phyloP scores from a whole-genome alignment of 495 filamentous ascomycete genomes.

The Aspergillus nanangensis region DNA sequence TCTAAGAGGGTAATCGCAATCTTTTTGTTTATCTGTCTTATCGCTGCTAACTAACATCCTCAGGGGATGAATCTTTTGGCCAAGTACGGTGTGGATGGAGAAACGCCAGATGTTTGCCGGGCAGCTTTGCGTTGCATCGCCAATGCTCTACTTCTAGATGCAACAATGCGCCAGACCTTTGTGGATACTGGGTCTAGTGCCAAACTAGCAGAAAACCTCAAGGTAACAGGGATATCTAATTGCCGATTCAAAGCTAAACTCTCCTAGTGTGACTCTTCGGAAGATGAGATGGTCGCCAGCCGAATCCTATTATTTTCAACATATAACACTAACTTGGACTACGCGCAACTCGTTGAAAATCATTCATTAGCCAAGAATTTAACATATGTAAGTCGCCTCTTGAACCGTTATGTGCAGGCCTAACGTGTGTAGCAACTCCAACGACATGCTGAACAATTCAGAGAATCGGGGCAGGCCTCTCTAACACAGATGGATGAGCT shows the following conservation, averaged over 20 bases:
- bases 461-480: conserved; percentile 36
- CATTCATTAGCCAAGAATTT: conserved; percentile 68
- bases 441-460: conserved; percentile 61
- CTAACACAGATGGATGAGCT: conserved; percentile 66
- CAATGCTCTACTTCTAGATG: conserved; percentile 74
- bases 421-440: conserved; percentile 52
- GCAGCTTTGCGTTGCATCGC: conserved; percentile 83
- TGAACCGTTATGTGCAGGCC: not conserved
- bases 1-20: conserved; percentile 55
- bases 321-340: conserved; percentile 70
- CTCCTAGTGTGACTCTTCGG: conserved; percentile 58
- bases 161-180: conserved; percentile 70
- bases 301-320: conserved; percentile 84
- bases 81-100: conserved; percentile 62
- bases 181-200: conserved; percentile 72
- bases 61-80: conserved; percentile 74
- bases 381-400: conserved; percentile 42
- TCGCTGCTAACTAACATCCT: conserved; percentile 14
- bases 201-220: conserved; percentile 67
- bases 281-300: conserved; percentile 84
- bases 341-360: conserved; percentile 63
- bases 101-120: conserved; percentile 58
- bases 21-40: too few species aligned
- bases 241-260: conserved; percentile 10
- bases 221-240: conserved; percentile 42